Percentiles rank a stretch among this genome's conserved stretches.
These are phyloP conservation scores for Clarireedia homoeocarpa DNA, from an alignment of 2,329 filamentous ascomycete species.

Conservation along the genomic window DNA sequence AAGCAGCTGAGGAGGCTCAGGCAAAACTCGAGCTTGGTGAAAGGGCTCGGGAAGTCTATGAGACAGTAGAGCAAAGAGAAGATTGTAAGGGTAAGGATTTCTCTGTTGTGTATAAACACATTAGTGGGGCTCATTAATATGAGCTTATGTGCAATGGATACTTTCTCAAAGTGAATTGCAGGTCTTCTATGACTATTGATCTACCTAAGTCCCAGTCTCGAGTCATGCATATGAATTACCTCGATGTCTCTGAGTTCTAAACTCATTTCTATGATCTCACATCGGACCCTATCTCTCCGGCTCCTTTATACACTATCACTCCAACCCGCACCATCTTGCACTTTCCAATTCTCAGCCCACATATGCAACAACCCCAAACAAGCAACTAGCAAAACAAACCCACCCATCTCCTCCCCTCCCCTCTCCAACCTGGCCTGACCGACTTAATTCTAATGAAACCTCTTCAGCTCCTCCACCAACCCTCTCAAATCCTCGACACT, in stretches of 20 bases:
- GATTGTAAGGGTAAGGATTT: conserved; percentile 65
- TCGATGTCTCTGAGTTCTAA: too few relatives aligned
- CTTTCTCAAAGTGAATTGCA: background rate
- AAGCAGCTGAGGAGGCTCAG: conserved; percentile 60
- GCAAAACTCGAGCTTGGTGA: conserved; percentile 58
- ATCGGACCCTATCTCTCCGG: background rate
- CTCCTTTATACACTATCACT: too few relatives aligned
- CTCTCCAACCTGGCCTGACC: background rate
- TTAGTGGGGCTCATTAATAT: conserved; percentile 33
- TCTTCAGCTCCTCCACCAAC: conserved; percentile 53
- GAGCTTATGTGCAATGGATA: background rate
- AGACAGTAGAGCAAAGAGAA: conserved; percentile 53
- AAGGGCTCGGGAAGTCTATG: conserved; percentile 59
- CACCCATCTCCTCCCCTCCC: too few relatives aligned
- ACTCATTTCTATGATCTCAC: background rate
- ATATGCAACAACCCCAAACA: too few relatives aligned
- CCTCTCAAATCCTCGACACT: conserved; percentile 56
- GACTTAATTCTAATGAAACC: conserved; percentile 44
- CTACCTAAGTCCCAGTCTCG: background rate
- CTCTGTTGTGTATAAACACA: conserved; percentile 70
- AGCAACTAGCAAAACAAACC: too few relatives aligned
- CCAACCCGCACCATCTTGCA: too few relatives aligned
- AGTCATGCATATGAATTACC: background rate
- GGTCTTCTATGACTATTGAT: background rate
- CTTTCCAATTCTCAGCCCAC: too few relatives aligned